Conservation (phyloP, 2,329 filamentous ascomycete species). For the Metarhizium guizhouense region DNA sequence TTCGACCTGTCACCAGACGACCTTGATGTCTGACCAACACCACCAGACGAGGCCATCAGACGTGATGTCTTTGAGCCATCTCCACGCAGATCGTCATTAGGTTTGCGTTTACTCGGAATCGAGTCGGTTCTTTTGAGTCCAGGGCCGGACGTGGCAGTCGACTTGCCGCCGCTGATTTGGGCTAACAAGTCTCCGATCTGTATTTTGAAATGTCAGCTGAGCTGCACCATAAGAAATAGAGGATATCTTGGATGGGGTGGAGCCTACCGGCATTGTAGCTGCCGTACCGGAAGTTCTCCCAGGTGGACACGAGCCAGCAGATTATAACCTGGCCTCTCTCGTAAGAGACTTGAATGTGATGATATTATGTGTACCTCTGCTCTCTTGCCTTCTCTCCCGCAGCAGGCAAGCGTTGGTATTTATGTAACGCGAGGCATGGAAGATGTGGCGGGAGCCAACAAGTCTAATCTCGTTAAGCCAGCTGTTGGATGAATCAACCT, state of each 20-base stretch:
- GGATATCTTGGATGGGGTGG: neutral
- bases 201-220: neutral
- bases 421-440: constrained; percentile 2
- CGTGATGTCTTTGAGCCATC: constrained; percentile 34
- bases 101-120: constrained; percentile 44
- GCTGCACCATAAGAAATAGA: neutral
- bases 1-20: neutral
- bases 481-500: neutral
- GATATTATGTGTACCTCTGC: neutral
- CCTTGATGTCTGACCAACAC: constrained; percentile 3
- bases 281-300: neutral
- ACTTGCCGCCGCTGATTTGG: constrained; percentile 49
- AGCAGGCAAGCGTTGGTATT: constrained; percentile 3
- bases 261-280: constrained; percentile 22
- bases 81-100: constrained; percentile 38
- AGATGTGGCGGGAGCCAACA: neutral
- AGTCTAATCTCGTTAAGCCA: neutral
- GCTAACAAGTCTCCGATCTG: constrained; percentile 33
- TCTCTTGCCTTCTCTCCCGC: neutral
- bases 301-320: neutral
- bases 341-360: neutral
- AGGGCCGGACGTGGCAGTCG: constrained; percentile 25
- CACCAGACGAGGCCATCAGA: constrained; percentile 10
- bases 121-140: constrained; percentile 16
- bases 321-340: neutral